Evolutionary conservation across 2,329 filamentous ascomycete genomes (phyloP), one percentile per base, ranked within the genome.

Genomic region (Immersiporthe knoxdaviesiana): DNA sequence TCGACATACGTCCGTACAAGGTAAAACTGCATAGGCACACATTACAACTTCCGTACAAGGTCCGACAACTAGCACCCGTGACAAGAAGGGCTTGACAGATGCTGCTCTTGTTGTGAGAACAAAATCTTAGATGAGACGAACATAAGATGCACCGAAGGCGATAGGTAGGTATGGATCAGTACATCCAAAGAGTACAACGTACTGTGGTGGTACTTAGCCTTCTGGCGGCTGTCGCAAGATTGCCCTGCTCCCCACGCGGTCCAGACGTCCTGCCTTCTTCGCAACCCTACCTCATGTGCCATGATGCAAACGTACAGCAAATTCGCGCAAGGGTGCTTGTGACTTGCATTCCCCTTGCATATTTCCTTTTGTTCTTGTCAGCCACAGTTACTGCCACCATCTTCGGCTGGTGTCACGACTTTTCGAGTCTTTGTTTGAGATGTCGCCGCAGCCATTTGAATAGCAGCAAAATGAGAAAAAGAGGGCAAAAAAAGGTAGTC

Each of bases 221-320:
- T 52, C n/a, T 47, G 30, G 21, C 30, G 56, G 35, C 35, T 24
- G 56, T 39, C 35, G 30, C n/a, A n/a, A 61, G 18, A 37, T 59
- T 35, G 56, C 37, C 30, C 56, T 21, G 56, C 10, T 35, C n/a
- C 37, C 30, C 32, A 52, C 44, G 32, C 61, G n/a, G 14, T 21
- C 63, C 16, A 66, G 37, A 59, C n/a, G 37, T 30, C 54, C 35
- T 66, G 24, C 37, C 52, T 21, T 32, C 10, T 61, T 52, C 50
- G 64, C 54, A 61, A 61, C 64, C 44, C 54, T 61, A 24, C 59
- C 21, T 60, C 18, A 41, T 32, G 64, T 60, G 39, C 64, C 56
- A 66, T 66, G 64, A 66, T 66, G 64, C 64, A 66, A 66, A 24
- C 56, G 41, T 60, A 66, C 64, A 66, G 64, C 37, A 65, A 50